Conservation (phyloP, 2,329 filamentous ascomycete genomes). For the Arthrobotrys sphaeroides region DNA sequence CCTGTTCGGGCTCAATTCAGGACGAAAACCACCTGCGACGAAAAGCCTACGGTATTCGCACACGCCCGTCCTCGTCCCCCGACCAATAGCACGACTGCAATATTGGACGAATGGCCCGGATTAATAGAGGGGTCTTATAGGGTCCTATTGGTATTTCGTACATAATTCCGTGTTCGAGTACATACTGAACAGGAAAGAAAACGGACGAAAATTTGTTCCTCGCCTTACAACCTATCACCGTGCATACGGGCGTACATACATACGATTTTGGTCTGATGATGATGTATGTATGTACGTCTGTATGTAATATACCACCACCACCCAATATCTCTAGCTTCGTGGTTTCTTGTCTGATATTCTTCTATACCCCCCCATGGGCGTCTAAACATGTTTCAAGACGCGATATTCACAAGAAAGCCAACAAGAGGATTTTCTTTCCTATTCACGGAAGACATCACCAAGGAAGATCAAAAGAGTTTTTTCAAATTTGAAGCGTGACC, state of each 20-base stretch:
- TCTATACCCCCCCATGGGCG: constrained; percentile 18
- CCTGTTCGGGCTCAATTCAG: background rate
- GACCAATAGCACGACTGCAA: constrained; percentile 29
- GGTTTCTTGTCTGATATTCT: background rate
- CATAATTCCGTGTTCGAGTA: constrained; percentile 24
- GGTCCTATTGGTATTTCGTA: constrained; percentile 23
- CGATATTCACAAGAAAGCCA: constrained; percentile 1
- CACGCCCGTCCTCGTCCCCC: constrained; percentile 3
- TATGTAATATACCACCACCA: constrained; percentile 1
- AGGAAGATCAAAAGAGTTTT: background rate
- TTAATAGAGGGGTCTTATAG: constrained; percentile 24
- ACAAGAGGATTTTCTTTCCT: constrained; percentile 12
- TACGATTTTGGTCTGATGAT: constrained; percentile 3
- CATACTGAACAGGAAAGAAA: constrained; percentile 16
- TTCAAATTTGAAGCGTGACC: constrained; percentile 13
- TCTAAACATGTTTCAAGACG: constrained; percentile 43
- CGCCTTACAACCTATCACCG: background rate
- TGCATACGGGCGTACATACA: background rate
- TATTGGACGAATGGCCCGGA: constrained; percentile 25
- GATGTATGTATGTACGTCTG: no score
- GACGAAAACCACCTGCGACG: background rate
- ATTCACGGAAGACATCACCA: background rate
- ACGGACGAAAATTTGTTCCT: constrained; percentile 2
- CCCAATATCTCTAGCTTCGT: background rate
- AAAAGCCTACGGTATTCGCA: background rate